Base-by-base conservation (phyloP, 495 filamentous ascomycete genomes). In the Cudoniella acicularis region DNA sequence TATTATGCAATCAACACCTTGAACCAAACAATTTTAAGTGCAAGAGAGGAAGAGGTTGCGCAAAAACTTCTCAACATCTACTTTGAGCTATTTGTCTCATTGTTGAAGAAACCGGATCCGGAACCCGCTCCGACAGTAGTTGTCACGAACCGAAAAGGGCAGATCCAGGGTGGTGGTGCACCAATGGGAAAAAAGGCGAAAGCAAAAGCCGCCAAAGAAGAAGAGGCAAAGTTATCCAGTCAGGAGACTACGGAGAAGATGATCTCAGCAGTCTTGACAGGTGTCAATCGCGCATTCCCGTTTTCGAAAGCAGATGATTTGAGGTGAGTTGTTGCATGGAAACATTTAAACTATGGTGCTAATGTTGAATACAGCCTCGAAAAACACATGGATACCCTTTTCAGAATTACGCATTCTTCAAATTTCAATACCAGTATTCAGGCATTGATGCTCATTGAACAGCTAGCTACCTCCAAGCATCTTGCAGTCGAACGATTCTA, bases 341-440 rank as follows among this genome's bases (percentile, higher is more conserved):
- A 11, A 11, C 36, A 20, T 54, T 8, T 8, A 47, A 54, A 64
- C 60, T 73, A 69, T 48, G 71, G 62, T 63, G 52, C 41, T 56
- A 47, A 20, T 67, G 16, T n/a, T 52, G 84, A 81, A 22, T 43
- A 21, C 45, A 67, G 65, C 26, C 81, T 97, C 56, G 88, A 93
- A 61, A 87, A 87, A 57, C 92, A 98, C 61, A 82, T 98, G 57
- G 89, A 97, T 68, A 96, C 92, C 2, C 77, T 98, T 26, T 98
- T 97, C 79, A 82, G 83, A 63, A 92, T 98, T 61, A 95, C 94
- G 0, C 93, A 98, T 71, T 97, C 94, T 0, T 91, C 94, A 11
- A 98, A 98, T 69, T 98, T 98, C 78, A 98, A 97, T 75, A 98
- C 95, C 8, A 92, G 91, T 67, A 89, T 98, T 25, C 94, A 98